These are phyloP conservation scores for Geranomyces variabilis DNA, from an alignment of 192 early-diverging fungal species.

Conservation along the genomic window DNA sequence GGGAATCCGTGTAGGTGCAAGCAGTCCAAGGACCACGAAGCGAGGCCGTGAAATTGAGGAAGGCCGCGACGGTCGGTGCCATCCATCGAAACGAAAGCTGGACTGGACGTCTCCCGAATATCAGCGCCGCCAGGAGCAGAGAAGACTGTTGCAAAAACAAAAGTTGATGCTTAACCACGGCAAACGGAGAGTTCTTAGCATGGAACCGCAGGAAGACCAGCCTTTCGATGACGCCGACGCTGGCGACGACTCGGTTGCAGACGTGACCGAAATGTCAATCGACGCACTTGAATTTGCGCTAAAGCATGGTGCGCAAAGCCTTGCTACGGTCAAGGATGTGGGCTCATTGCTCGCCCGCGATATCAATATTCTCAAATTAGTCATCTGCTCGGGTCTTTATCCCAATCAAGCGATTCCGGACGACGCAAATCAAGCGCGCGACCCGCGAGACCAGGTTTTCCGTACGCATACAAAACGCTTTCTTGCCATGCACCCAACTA, in stretches of 20 bases:
- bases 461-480: slow-evolving; percentile 66
- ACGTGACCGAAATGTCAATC: slow-evolving; percentile 44
- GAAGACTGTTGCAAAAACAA: slow-evolving; percentile 46
- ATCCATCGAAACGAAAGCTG: neutral
- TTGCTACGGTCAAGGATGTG: slow-evolving; percentile 47
- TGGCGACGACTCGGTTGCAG: slow-evolving; percentile 16
- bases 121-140: slow-evolving; percentile 36
- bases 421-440: slow-evolving; percentile 61
- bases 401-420: slow-evolving; percentile 68
- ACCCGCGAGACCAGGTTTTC: slow-evolving; percentile 56
- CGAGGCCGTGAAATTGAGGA: slow-evolving; percentile 14
- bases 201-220: slow-evolving; percentile 40
- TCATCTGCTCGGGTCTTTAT: slow-evolving; percentile 67
- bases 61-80: neutral
- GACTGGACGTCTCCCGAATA: slow-evolving; percentile 41
- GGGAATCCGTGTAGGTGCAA: neutral
- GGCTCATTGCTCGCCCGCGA: slow-evolving; percentile 42
- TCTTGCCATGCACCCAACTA: slow-evolving; percentile 65
- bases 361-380: slow-evolving; percentile 60
- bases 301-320: slow-evolving; percentile 47
- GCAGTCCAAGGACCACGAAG: neutral
- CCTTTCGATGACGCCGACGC: slow-evolving; percentile 17
- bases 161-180: slow-evolving; percentile 39
- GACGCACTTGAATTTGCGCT: slow-evolving; percentile 67
- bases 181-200: slow-evolving; percentile 45